Base-by-base conservation (phyloP, 1,139 yeast genomes). In the Suhomyces yuchorum region DNA sequence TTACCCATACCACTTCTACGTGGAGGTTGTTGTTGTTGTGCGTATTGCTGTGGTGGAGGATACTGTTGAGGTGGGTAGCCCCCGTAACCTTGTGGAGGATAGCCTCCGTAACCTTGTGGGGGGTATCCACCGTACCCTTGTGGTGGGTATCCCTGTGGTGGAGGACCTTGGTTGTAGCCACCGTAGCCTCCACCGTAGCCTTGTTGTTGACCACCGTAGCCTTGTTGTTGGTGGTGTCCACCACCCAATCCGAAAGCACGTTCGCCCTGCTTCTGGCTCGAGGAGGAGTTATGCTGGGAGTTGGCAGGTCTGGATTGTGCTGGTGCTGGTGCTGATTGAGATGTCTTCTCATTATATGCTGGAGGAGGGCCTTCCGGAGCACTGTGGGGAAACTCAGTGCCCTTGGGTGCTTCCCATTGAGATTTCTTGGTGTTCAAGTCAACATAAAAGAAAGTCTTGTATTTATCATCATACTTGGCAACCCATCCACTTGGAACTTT, bases 361-460 rank as follows among this genome's bases (percentile, higher is more conserved):
- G 67, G 66, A 3, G 58, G 69, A 26, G 64, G 66, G 9, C 49
- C 66, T 14, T 57, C 65, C 5, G 61, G 58, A n/a, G 46, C 38
- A 17, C 44, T 43, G n/a, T 47, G 57, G 4, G 67, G 64, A 61
- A 79, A 77, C 2, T 56, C 63, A 0, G 89, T 80, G 0, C 88
- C 91, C 8, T 60, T 51, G 3, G 97, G 97, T 12, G 84, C 81
- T 47, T 89, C 96, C 98, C 98, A 92, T 66, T 90, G 97, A 0
- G 97, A 88, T 56, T 81, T 72, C 52, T 87, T 85, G n/a, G 89
- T 80, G 15, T 74, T 59, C 56, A 86, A 69, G 59, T 91, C 75
- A 20, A 92, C 96, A 60, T 85, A 92, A 65, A 78, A 86, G 82
- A 84, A 85, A 15, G 88, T 85, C 55, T 81, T 78, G 70, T 92